Evolutionary conservation across 1,139 yeast genomes (phyloP).

Genomic region (Tardiomyces blankii): DNA sequence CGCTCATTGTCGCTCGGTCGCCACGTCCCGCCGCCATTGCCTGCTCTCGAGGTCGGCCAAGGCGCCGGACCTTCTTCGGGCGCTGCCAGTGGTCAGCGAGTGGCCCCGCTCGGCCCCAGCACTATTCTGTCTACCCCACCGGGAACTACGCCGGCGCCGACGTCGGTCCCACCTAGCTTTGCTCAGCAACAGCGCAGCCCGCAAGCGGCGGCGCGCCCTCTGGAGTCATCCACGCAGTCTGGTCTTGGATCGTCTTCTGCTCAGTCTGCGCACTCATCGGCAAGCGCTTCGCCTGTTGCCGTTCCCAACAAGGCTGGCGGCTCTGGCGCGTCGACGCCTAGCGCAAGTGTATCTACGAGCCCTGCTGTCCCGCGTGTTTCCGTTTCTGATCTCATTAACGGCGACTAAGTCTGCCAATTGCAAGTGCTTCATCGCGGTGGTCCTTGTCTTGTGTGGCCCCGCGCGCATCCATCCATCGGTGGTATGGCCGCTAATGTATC

Average conservation of each 20-base stretch:
- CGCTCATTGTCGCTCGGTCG: conserved; percentile 26
- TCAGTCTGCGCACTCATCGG: conserved; percentile 6
- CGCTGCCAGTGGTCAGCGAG: neutral
- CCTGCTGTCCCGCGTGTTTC: conserved; percentile 10
- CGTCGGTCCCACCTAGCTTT: conserved; percentile 3
- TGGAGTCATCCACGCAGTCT: neutral
- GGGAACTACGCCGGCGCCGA: neutral
- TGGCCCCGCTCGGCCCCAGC: neutral
- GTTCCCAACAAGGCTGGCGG: neutral
- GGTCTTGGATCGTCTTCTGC: conserved; percentile 2
- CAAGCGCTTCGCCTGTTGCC: conserved; percentile 1
- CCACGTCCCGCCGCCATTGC: conserved; percentile 25
- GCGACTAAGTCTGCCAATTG: neutral
- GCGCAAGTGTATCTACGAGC: conserved; percentile 2
- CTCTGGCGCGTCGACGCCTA: conserved; percentile 3
- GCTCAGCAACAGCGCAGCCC: conserved; percentile 2
- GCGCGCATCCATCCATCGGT: too few species aligned
- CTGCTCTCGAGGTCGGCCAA: conserved; percentile 1
- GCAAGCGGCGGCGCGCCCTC: conserved; percentile 4
- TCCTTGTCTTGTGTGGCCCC: too few species aligned
- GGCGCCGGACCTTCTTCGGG: neutral
- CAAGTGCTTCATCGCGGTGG: too few species aligned
- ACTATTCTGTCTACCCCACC: neutral
- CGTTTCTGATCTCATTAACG: conserved; percentile 11
- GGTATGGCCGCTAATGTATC: too few species aligned